Conservation (phyloP, 495 filamentous ascomycete species). For the Hypoxylon fuscum region DNA sequence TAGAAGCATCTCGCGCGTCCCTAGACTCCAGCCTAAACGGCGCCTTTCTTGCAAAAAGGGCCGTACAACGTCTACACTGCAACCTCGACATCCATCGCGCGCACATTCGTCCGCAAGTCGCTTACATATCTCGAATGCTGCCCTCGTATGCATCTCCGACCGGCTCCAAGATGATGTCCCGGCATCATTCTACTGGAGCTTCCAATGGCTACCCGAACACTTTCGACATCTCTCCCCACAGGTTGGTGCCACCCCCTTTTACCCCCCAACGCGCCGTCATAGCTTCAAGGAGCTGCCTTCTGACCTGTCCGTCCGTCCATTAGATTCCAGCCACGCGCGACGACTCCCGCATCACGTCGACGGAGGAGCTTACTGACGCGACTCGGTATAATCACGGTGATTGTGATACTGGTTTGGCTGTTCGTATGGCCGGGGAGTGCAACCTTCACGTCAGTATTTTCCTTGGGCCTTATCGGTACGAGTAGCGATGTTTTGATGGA, state of each 20-base stretch:
- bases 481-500: conserved; percentile 81
- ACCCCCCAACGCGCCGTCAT: conserved; percentile 7
- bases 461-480: conserved; percentile 75
- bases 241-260: conserved; percentile 62
- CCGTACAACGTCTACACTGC: conserved; percentile 15
- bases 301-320: conserved; percentile 8
- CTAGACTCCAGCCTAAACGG: conserved; percentile 28
- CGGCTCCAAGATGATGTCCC: conserved; percentile 64
- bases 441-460: conserved; percentile 74
- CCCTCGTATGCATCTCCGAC: conserved; percentile 51
- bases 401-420: conserved; percentile 66
- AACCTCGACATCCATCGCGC: conserved; percentile 17
- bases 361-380: conserved; percentile 78
- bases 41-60: conserved; percentile 32
- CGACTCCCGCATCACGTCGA: conserved; percentile 76
- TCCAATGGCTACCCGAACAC: conserved; percentile 80
- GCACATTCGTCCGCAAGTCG: neutral
- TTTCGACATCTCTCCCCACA: conserved; percentile 90
- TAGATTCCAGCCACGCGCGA: conserved; percentile 86
- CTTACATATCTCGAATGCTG: conserved; percentile 46
- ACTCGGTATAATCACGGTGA: conserved; percentile 58
- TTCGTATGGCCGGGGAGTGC: conserved; percentile 71
- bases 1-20: conserved; percentile 19
- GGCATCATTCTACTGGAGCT: conserved; percentile 71
- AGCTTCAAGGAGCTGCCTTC: conserved; percentile 13